Evolutionary conservation across 345 rosid genomes (phyloP).

Genomic region (Turnera subulata): DNA sequence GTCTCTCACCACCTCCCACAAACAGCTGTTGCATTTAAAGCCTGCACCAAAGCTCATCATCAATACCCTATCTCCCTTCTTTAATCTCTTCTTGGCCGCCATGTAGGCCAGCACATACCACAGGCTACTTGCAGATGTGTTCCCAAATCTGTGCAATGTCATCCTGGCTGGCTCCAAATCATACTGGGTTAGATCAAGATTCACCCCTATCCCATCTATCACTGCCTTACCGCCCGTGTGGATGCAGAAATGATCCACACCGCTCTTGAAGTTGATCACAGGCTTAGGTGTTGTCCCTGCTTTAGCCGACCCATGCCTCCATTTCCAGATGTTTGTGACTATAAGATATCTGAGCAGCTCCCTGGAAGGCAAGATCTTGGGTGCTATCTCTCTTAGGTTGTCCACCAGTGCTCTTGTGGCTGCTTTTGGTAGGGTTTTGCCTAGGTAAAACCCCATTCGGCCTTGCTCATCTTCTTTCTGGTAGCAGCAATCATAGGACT

Average conservation of each 20-base stretch:
- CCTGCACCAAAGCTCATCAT: slow-evolving; percentile 84
- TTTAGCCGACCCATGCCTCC: slow-evolving; percentile 7
- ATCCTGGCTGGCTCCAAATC: slow-evolving; percentile 92
- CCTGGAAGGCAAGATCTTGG: slow-evolving; percentile 68
- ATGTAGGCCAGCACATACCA: slow-evolving; percentile 93
- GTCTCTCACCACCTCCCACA: slow-evolving; percentile 72
- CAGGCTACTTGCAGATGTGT: slow-evolving; percentile 87
- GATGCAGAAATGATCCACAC: slow-evolving; percentile 84
- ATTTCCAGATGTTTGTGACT: slow-evolving; percentile 31
- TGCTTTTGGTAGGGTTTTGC: slow-evolving; percentile 63
- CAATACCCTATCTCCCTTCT: slow-evolving; percentile 65
- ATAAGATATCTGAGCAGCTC: slow-evolving; percentile 56
- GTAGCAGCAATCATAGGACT: slow-evolving; percentile 60
- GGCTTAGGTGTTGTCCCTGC: slow-evolving; percentile 28
- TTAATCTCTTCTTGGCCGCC: slow-evolving; percentile 83
- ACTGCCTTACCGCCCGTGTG: slow-evolving; percentile 96
- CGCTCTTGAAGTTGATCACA: slow-evolving; percentile 62
- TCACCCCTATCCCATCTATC: slow-evolving; percentile 73
- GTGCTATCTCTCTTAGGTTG: slow-evolving; percentile 62
- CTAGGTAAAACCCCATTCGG: slow-evolving; percentile 58
- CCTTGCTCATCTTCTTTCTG: slow-evolving; percentile 76
- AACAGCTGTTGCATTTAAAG: slow-evolving; percentile 75
- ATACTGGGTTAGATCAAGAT: slow-evolving; percentile 53
- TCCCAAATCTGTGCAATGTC: slow-evolving; percentile 91
- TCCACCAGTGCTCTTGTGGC: slow-evolving; percentile 75